phyloP scores from a whole-genome alignment of 805 yeast species.

The Candida sithepensis region DNA sequence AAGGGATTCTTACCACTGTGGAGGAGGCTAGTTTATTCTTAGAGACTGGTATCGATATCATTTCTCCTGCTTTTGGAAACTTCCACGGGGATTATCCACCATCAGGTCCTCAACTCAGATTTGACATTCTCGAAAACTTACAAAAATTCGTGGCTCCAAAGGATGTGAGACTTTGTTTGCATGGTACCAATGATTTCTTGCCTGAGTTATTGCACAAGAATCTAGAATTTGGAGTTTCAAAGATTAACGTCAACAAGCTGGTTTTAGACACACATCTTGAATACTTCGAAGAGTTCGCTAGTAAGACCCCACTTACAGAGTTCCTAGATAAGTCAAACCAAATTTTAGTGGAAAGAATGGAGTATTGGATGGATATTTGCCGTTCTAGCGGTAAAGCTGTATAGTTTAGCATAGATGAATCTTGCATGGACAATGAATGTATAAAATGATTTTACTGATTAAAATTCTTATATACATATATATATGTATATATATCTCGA shows the following conservation, averaged over 20 bases:
- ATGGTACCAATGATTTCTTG: constrained; percentile 33
- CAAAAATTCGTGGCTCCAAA: constrained; percentile 15
- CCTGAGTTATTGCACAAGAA: constrained; percentile 26
- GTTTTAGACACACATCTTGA: constrained; percentile 28
- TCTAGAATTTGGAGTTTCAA: constrained; percentile 29
- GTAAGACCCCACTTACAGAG: constrained; percentile 24
- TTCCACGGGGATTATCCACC: constrained; percentile 36
- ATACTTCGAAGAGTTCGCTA: constrained; percentile 21
- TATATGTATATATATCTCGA: background rate
- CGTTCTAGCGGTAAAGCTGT: constrained; percentile 27
- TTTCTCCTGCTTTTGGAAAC: constrained; percentile 38
- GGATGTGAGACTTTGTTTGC: constrained; percentile 29
- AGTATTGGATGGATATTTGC: constrained; percentile 26
- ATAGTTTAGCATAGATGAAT: background rate
- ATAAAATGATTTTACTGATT: background rate
- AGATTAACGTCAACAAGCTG: constrained; percentile 32
- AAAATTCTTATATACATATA: too few species aligned
- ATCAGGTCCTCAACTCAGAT: constrained; percentile 30
- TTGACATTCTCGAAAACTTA: constrained; percentile 27
- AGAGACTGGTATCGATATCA: constrained; percentile 33
- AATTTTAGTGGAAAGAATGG: constrained; percentile 27
- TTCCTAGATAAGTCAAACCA: constrained; percentile 24
- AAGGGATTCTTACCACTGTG: constrained; percentile 33
- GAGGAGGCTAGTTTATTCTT: constrained; percentile 31
- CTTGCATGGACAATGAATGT: background rate